phyloP scores from a whole-genome alignment of 371 early-diverging fungal genomes.

The Mortierella sp. region DNA sequence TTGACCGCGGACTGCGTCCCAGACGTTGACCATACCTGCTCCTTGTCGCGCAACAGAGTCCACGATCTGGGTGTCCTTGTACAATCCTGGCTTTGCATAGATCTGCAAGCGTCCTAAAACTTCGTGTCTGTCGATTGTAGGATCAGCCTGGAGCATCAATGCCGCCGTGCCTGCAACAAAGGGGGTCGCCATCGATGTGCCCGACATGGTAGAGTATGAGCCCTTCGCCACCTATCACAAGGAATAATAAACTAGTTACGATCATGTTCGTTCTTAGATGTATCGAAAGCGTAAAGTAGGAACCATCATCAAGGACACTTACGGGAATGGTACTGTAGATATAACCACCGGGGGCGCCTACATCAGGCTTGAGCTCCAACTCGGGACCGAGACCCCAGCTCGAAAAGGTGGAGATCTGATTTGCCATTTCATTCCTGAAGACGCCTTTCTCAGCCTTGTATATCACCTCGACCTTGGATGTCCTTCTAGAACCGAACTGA shows the following conservation, averaged over 20 bases:
- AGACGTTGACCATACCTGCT: constrained; percentile 78
- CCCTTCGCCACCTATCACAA: constrained; percentile 56
- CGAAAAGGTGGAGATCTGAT: constrained; percentile 65
- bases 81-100: constrained; percentile 35
- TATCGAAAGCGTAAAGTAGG: no score
- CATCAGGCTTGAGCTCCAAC: constrained; percentile 78
- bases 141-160: constrained; percentile 62
- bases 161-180: constrained; percentile 81
- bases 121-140: constrained; percentile 15
- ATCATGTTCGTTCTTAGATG: no score
- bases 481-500: constrained; percentile 20
- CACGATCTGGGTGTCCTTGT: constrained; percentile 47
- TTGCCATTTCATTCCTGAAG: constrained; percentile 59
- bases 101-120: constrained; percentile 30
- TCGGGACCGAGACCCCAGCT: constrained; percentile 82
- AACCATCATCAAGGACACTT: constrained; percentile 6
- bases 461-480: constrained; percentile 20
- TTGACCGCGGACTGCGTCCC: constrained; percentile 67
- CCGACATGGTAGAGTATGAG: constrained; percentile 71
- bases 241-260: not conserved
- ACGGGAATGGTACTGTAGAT: constrained; percentile 79
- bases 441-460: constrained; percentile 44
- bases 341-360: constrained; percentile 80
- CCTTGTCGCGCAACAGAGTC: constrained; percentile 76
- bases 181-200: constrained; percentile 82